A percentile compares a stretch with the other conserved stretches of the same genome.
Conservation (phyloP, 2,329 filamentous ascomycete species). For the Penicillium sp. region DNA sequence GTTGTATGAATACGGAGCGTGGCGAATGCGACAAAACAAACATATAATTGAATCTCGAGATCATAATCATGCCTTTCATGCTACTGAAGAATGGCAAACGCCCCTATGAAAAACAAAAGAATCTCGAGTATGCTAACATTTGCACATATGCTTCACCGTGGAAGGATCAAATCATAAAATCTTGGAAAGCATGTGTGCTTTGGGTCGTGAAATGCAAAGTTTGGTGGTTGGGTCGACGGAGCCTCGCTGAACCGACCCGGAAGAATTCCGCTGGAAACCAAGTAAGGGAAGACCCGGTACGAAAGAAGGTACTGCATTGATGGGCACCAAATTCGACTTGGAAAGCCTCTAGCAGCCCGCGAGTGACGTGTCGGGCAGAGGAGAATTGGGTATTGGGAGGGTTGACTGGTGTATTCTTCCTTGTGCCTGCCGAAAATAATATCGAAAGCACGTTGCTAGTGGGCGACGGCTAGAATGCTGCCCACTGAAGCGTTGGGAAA, state of each 20-base stretch:
- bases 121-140: not conserved
- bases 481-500: not conserved
- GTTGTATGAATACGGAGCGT: not conserved
- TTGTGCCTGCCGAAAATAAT: not conserved
- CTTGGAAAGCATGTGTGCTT: not conserved
- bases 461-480: not conserved
- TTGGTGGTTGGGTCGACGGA: not conserved
- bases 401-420: not conserved
- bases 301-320: slow-evolving; percentile 5
- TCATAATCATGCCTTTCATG: not conserved
- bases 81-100: not conserved
- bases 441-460: not conserved
- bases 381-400: not conserved
- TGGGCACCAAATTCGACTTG: not conserved
- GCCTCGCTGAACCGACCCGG: slow-evolving; percentile 10
- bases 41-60: not conserved
- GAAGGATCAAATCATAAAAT: not conserved
- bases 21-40: not conserved
- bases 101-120: not conserved
- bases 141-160: not conserved
- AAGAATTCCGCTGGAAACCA: slow-evolving; percentile 4
- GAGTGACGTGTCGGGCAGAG: not conserved
- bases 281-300: not conserved
- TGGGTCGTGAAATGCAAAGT: not conserved
- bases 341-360: not conserved